Evolutionary conservation across 805 yeast genomes (phyloP).

Genomic region (Zygosaccharomyces rouxii): DNA sequence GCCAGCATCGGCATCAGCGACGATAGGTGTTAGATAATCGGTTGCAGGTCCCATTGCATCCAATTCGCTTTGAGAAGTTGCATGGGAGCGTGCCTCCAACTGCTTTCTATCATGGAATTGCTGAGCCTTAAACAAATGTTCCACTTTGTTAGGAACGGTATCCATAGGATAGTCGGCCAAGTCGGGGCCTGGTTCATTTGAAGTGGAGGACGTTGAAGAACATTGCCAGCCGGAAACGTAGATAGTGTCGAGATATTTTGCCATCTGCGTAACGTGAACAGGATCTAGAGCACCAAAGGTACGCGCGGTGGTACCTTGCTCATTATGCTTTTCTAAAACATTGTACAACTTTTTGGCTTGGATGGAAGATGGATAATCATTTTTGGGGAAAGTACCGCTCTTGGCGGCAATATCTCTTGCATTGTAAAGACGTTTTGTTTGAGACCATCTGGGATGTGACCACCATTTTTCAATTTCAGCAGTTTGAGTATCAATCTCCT

Average conservation of each 20-base stretch:
- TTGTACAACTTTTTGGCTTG: conserved; percentile 80
- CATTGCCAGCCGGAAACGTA: conserved; percentile 99
- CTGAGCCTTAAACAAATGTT: conserved; percentile 95
- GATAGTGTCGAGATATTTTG: conserved; percentile 85
- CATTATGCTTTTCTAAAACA: conserved; percentile 67
- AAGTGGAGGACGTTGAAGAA: conserved; percentile 94
- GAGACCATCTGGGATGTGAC: conserved; percentile 86
- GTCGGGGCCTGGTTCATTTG: conserved; percentile 98
- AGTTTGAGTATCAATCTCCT: conserved; percentile 44
- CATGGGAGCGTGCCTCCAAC: conserved; percentile 68
- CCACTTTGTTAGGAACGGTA: conserved; percentile 97
- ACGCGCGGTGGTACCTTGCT: conserved; percentile 46
- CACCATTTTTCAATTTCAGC: conserved; percentile 82
- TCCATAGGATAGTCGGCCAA: conserved; percentile 98
- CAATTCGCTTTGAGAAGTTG: conserved; percentile 52
- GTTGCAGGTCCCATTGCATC: conserved; percentile 67
- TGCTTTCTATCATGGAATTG: conserved; percentile 96
- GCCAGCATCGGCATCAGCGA: conserved; percentile 98
- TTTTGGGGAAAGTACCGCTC: conserved; percentile 68
- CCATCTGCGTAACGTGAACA: conserved; percentile 94
- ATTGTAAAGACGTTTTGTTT: conserved; percentile 81
- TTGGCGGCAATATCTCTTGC: conserved; percentile 86
- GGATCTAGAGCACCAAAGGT: conserved; percentile 97
- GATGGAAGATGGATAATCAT: conserved; percentile 67
- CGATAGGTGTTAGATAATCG: conserved; percentile 89